Conservation (phyloP, 225 moss, liverwort and hornwort genomes). For the Sphagnum contortum region DNA sequence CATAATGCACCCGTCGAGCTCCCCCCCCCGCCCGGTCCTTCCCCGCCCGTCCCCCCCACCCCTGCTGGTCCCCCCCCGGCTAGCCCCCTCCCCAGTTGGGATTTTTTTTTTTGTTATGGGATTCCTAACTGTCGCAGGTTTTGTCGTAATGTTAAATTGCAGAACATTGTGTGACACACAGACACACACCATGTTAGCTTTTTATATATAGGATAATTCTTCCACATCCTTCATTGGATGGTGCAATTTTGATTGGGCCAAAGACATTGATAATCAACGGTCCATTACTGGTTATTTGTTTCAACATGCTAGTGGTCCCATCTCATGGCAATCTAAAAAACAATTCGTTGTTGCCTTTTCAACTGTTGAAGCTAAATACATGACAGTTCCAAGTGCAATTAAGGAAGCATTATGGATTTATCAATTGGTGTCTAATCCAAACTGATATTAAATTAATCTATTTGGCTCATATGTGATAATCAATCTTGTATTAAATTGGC, state of each 20-base stretch:
- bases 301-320: not conserved
- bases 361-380: slow-evolving; percentile 6
- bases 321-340: slow-evolving; percentile 3
- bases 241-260: slow-evolving; percentile 2
- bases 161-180: too few species aligned
- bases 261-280: not conserved
- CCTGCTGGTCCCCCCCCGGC: too few species aligned
- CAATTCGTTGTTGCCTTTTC: slow-evolving; percentile 5
- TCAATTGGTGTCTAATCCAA: not conserved
- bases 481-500: not conserved
- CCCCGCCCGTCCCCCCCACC: too few species aligned
- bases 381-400: not conserved
- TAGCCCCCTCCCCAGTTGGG: too few species aligned
- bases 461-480: not conserved
- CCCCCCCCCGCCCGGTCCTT: too few species aligned
- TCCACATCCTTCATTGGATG: not conserved
- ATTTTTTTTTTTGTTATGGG: too few species aligned
- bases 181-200: too few species aligned
- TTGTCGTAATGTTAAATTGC: too few species aligned
- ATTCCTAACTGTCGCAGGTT: too few species aligned
- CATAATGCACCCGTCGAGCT: too few species aligned
- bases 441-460: not conserved
- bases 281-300: slow-evolving; percentile 4
- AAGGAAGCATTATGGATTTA: slow-evolving; percentile 4
- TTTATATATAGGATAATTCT: too few species aligned